phyloP scores from a whole-genome alignment of 75 land plant genomes.

The Isoetes taiwanensis region DNA sequence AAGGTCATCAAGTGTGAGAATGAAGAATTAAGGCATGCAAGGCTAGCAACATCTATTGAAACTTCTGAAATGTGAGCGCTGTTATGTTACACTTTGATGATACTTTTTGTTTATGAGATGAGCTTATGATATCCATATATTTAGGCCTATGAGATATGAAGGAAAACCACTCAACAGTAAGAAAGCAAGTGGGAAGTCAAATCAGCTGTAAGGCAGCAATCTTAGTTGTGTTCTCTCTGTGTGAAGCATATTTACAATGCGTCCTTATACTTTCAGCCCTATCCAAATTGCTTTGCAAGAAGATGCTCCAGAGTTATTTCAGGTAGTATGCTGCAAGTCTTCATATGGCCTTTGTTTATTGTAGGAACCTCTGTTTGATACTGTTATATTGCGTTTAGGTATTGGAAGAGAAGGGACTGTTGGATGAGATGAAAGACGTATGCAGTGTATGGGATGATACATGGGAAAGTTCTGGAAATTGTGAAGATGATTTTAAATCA shows the following conservation, averaged over 20 bases:
- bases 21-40: no score
- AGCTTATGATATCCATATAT: background rate
- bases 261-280: constrained; percentile 14
- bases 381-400: constrained; percentile 19
- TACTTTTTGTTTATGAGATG: background rate
- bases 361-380: background rate
- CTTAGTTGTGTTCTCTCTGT: background rate
- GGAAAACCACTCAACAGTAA: background rate
- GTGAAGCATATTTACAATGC: background rate
- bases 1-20: no score
- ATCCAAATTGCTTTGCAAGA: constrained; percentile 73
- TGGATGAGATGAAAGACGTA: constrained; percentile 60
- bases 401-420: constrained; percentile 48
- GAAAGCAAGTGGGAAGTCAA: background rate
- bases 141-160: background rate
- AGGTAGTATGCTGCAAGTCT: constrained; percentile 21
- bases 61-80: no score
- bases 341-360: constrained; percentile 1
- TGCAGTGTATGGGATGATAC: constrained; percentile 31
- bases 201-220: background rate
- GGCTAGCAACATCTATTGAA: no score
- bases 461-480: constrained; percentile 7
- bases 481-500: constrained; percentile 37
- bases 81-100: no score
- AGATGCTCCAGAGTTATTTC: constrained; percentile 84